Base-by-base conservation (phyloP, 805 yeast species). In the Maudiozyma pseudohumilis region DNA sequence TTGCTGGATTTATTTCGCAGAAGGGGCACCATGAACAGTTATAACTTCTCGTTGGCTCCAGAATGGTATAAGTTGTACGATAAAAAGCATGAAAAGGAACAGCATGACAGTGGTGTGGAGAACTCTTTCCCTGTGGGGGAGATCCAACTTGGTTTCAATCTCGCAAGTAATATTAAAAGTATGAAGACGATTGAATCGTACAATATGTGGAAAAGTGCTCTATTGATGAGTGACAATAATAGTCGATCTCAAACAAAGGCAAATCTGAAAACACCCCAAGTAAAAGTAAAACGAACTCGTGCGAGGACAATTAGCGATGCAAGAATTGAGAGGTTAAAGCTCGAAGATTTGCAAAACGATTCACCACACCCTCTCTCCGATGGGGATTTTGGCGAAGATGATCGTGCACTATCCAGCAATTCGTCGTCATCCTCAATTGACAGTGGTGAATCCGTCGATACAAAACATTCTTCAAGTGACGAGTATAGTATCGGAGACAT, bases 1-100 rank as follows among this genome's bases (percentile, higher is more conserved):
- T 28, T 57, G 5, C 35, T 50, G 18, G 53, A 53, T n/a, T 23
- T 57, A 11, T 57, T 57, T 40, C 48, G 46, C 28, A 38, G 41
- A 8, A 41, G 40, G 30, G 46, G 45, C 27, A 31, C 38, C 8
- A 12, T 16, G 10, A 42, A 44, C n/a, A 41, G 48, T 32, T 52
- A 48, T 29, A 41, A 40, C 20, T 55, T 54, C 32, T 27, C 42
- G 4, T 32, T 39, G 6, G 40, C 37, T 2, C 45, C 51, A 11
- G 33, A 40, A 7, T 55, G 60, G 59, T 56, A 51, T 35, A 47
- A 48, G 7, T 34, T 57, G 12, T 47, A 45, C 36, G 60, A 57
- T 36, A 50, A 41, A 20, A 44, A 43, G 25, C 34, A 48, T 15
- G 48, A 45, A 27, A 42, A 34, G 16, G 42, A 36, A 36, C 40